Base-by-base conservation (phyloP, 1,139 yeast species). In the Geotrichum siamense region DNA sequence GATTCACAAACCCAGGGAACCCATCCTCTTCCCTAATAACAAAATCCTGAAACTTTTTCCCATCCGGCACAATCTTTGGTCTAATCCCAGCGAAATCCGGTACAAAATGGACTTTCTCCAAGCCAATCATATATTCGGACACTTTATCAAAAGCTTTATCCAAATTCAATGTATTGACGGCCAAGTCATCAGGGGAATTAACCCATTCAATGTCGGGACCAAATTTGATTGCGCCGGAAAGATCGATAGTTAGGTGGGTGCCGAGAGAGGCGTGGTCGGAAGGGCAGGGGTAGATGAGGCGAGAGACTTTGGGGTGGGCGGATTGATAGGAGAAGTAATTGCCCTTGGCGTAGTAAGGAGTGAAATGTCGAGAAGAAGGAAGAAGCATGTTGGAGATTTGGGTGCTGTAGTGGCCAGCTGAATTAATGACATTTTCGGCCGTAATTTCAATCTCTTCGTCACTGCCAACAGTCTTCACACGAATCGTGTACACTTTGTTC, bases 121-220 rank as follows among this genome's bases (percentile, higher is more conserved):
- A 65, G 10, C 64, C 67, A 0, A 91, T 89, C 47, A 82, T 72
- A 61, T 85, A 87, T 39, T 70, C 67, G 13, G 62, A 55, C 17
- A 86, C 80, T 1, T 82, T 85, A 29, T 68, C 62, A 47, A 65
- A 70, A 0, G 93, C 94, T 0, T 65, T 67, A 2, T 67, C 67
- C 21, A 80, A 58, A 49, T 79, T 81, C 1, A 58, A 60, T 20
- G 60, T 60, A 37, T 57, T 63, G 12, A 63, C 66, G 16, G 50
- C 47, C 5, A 62, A 51, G 40, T 66, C 65, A 8, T 52, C 49
- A 2, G 75, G 72, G 2, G 61, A 51, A 10, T 74, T 72, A 2
- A 83, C 75, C 87, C 94, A 86, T 60, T 86, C 94, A 44, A 85
- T 64, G 60, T 87, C 95, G 0, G 96, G 96, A 0, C 96, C 96